Evolutionary conservation across 192 early-diverging fungal species (phyloP).

Genomic region (Phlyctochytrium planicorne): DNA sequence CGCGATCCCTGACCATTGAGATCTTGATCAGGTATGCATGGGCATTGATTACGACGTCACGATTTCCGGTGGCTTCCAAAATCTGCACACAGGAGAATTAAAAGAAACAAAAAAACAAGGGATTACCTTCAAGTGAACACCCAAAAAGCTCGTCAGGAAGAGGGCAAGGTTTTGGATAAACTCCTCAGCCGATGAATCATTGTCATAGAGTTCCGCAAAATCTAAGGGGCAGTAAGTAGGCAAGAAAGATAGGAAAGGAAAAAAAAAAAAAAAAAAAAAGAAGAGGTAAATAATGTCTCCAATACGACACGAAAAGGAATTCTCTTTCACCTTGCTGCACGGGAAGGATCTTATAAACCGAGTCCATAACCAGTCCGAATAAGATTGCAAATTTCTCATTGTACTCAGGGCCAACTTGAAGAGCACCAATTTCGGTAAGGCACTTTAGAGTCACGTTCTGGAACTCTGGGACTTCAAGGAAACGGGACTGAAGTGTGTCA

Average conservation of each 20-base stretch:
- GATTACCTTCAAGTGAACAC: constrained; percentile 79
- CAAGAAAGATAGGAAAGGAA: no score
- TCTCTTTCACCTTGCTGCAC: constrained; percentile 59
- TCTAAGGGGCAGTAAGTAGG: constrained; percentile 48
- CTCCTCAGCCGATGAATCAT: constrained; percentile 87
- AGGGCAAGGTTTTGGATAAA: constrained; percentile 95
- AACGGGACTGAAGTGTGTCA: constrained; percentile 76
- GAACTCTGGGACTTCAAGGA: constrained; percentile 82
- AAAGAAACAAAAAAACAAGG: no score
- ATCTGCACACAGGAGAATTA: constrained; percentile 10
- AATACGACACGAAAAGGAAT: constrained; percentile 1
- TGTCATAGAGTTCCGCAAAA: constrained; percentile 78
- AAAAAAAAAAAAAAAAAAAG: background rate
- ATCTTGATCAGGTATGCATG: constrained; percentile 91
- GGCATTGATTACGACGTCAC: constrained; percentile 56
- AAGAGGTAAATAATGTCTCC: background rate
- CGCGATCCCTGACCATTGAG: constrained; percentile 90
- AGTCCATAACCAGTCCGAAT: constrained; percentile 77
- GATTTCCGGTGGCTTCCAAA: constrained; percentile 34
- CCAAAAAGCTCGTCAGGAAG: constrained; percentile 86
- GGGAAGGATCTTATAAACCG: constrained; percentile 70
- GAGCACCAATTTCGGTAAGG: constrained; percentile 93
- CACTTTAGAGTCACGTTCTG: constrained; percentile 95
- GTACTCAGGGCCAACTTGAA: constrained; percentile 78
- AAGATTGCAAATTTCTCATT: constrained; percentile 83